Conservation (phyloP, 768 basidiomycete species). For the Boletus huronensis region DNA sequence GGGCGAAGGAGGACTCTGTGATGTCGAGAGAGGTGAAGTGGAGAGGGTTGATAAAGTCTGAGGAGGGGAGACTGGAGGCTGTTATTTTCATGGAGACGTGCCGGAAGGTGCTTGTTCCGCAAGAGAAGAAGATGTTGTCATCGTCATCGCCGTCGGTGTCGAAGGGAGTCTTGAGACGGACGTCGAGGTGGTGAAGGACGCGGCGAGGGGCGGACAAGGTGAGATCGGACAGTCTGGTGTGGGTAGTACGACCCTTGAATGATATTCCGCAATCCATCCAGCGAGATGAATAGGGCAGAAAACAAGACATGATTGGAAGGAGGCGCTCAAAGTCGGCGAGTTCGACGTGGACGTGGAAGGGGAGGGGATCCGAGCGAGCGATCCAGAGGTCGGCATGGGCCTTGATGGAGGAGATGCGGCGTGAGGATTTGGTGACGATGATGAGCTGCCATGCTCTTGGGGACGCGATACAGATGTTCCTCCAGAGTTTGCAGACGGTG, state of each 20-base stretch:
- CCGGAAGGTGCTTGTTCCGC: slow-evolving; percentile 35
- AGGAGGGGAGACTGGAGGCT: slow-evolving; percentile 47
- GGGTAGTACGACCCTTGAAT: slow-evolving; percentile 31
- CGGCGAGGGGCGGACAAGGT: slow-evolving; percentile 15
- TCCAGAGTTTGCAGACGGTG: slow-evolving; percentile 59
- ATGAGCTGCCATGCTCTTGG: slow-evolving; percentile 63
- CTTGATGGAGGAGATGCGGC: slow-evolving; percentile 38
- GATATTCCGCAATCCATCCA: slow-evolving; percentile 53
- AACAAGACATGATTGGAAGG: slow-evolving; percentile 60
- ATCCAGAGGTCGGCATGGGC: slow-evolving; percentile 54
- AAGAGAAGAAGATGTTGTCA: slow-evolving; percentile 28
- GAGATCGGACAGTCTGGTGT: slow-evolving; percentile 29
- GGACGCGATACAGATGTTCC: slow-evolving; percentile 46
- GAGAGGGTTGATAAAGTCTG: slow-evolving; percentile 43
- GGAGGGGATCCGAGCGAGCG: slow-evolving; percentile 48
- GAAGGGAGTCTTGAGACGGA: slow-evolving; percentile 26
- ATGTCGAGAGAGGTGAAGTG: slow-evolving; percentile 58
- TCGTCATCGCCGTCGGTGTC: slow-evolving; percentile 19
- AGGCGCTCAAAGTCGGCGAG: slow-evolving; percentile 47
- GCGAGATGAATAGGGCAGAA: slow-evolving; percentile 53
- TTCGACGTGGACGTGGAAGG: slow-evolving; percentile 52
- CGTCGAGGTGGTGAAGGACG: slow-evolving; percentile 28
- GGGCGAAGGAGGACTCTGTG: slow-evolving; percentile 42
- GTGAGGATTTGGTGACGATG: slow-evolving; percentile 42
- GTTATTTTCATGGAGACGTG: slow-evolving; percentile 47